Evolutionary conservation across 2,329 filamentous ascomycete species (phyloP).

Genomic region (Colletotrichum endophyticum): DNA sequence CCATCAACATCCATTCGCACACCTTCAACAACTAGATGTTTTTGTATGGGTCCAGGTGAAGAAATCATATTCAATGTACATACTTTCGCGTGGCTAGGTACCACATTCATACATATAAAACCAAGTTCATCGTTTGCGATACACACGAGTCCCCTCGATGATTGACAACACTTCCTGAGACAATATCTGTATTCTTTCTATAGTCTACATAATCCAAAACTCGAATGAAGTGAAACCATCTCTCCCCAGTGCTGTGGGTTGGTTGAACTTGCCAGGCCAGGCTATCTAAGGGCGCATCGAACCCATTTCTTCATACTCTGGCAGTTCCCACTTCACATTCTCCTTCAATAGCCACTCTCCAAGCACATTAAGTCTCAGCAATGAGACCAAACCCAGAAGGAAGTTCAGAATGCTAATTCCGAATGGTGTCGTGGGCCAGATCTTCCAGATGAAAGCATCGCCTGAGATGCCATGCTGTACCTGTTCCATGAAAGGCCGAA

Average conservation of each 20-base stretch:
- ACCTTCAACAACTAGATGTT: neutral
- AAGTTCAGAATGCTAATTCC: neutral
- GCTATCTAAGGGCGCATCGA: neutral
- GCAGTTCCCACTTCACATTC: neutral
- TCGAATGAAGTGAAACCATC: neutral
- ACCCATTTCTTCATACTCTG: neutral
- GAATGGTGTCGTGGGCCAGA: neutral
- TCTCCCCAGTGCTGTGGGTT: neutral
- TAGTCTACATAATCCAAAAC: neutral
- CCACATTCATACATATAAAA: neutral
- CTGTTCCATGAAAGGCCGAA: slow-evolving; percentile 50
- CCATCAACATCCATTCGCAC: neutral
- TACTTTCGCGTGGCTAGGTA: neutral
- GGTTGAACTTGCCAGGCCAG: neutral
- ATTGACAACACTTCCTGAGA: neutral
- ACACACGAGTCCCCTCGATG: neutral
- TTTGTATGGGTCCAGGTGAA: neutral
- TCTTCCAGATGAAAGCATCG: neutral
- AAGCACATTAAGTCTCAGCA: slow-evolving; percentile 9
- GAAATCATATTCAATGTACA: neutral
- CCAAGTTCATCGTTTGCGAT: neutral
- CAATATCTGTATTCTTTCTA: neutral
- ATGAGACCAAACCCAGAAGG: slow-evolving; percentile 1
- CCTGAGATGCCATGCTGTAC: slow-evolving; percentile 34
- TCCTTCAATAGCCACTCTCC: neutral